Evolutionary conservation across 1,284 basidiomycete genomes (phyloP).

Genomic region (Rhizoctonia solani): DNA sequence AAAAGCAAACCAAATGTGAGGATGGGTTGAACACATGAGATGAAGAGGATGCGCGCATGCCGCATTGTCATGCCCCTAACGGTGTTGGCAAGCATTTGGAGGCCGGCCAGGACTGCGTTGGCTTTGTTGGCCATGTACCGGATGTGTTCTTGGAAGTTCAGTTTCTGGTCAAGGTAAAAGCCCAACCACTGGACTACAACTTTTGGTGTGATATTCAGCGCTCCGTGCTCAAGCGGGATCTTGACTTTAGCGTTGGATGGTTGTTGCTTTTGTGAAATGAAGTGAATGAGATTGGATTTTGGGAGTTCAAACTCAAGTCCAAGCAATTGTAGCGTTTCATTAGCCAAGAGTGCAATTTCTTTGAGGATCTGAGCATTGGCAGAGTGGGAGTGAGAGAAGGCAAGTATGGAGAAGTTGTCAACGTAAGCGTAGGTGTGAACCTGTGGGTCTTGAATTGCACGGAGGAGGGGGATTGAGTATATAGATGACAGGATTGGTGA

Average conservation of each 20-base stretch:
- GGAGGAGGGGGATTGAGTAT: conserved; percentile 35
- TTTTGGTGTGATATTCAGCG: no score
- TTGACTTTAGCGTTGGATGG: no score
- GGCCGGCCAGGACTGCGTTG: background rate
- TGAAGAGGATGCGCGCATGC: background rate
- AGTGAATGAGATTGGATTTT: conserved; percentile 44
- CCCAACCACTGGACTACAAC: no score
- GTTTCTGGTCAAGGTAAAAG: no score
- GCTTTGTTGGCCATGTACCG: no score
- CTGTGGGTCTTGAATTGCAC: no score
- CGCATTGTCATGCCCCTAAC: background rate
- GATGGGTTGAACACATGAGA: background rate
- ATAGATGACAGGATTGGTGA: conserved; percentile 30
- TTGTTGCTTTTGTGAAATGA: conserved; percentile 34
- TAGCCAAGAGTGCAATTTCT: conserved; percentile 21
- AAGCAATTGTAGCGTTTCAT: no score
- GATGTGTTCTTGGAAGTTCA: no score
- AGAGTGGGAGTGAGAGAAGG: background rate
- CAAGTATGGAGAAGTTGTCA: conserved; percentile 13
- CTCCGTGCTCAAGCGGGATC: no score
- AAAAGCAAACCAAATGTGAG: background rate
- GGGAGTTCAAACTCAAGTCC: conserved; percentile 40
- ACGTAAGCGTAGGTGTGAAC: conserved; percentile 5
- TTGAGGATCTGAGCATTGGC: background rate
- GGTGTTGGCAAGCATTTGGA: background rate